A percentile compares a stretch with the other conserved stretches of the same genome.
Evolutionary conservation across 345 rosid genomes (phyloP).

Genomic region (Linum lewisii): DNA sequence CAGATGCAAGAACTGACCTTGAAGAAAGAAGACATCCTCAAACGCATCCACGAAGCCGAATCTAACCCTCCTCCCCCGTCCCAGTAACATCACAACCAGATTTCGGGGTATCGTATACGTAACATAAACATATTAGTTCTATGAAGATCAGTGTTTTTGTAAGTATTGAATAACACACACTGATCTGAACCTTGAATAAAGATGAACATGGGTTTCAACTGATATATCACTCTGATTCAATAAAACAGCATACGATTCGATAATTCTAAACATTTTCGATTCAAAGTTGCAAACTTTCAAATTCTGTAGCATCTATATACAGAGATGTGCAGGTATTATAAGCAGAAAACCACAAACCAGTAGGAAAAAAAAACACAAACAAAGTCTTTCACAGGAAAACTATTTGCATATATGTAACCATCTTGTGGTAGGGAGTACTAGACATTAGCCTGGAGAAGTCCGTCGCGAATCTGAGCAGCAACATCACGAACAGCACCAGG

Average conservation of each 20-base stretch:
- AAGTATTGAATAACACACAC: too few species aligned
- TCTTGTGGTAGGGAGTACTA: neutral
- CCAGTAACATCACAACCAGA: neutral
- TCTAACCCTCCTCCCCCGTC: constrained; percentile 5
- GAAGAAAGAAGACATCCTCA: constrained; percentile 50
- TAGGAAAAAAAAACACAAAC: neutral
- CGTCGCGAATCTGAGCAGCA: constrained; percentile 7
- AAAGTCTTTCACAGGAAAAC: neutral
- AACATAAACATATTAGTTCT: too few species aligned
- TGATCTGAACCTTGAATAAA: too few species aligned
- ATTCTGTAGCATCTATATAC: neutral
- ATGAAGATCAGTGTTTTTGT: too few species aligned
- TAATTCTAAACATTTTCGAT: neutral
- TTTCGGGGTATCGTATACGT: too few species aligned
- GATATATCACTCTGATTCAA: too few species aligned
- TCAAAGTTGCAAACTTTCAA: neutral
- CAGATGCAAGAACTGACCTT: constrained; percentile 43
- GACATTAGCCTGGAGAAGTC: constrained; percentile 6
- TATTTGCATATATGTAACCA: neutral
- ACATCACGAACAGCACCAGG: constrained; percentile 9
- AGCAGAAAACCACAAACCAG: neutral
- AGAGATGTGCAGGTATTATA: neutral
- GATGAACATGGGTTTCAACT: too few species aligned
- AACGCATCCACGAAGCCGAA: constrained; percentile 37
- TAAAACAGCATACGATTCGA: too few species aligned